Conservation (phyloP, 768 basidiomycete genomes). For the Asterophora lycoperdoides region DNA sequence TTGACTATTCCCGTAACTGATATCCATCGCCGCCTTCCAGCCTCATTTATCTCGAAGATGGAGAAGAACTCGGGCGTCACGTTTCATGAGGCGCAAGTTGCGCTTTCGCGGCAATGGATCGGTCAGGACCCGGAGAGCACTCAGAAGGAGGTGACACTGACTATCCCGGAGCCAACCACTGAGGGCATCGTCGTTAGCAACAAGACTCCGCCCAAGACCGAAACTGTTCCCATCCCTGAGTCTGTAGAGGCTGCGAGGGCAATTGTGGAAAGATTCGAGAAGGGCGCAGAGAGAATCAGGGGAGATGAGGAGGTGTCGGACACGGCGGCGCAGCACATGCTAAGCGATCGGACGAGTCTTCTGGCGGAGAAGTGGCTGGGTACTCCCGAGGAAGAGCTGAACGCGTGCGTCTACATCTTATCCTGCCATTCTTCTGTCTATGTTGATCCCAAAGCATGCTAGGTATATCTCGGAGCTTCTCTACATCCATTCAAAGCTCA, state of each 20-base stretch:
- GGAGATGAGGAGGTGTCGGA: slow-evolving; percentile 65
- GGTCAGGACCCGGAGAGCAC: slow-evolving; percentile 39
- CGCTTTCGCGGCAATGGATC: slow-evolving; percentile 74
- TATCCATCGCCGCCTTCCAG: neutral
- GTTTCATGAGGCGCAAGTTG: slow-evolving; percentile 85
- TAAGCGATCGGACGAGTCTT: slow-evolving; percentile 58
- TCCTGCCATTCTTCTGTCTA: slow-evolving; percentile 7
- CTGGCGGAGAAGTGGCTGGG: slow-evolving; percentile 84
- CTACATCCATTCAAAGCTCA: slow-evolving; percentile 85
- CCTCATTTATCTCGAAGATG: slow-evolving; percentile 58
- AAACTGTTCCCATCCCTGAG: slow-evolving; percentile 64
- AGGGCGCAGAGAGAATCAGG: slow-evolving; percentile 51
- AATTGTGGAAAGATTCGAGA: slow-evolving; percentile 52
- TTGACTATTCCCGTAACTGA: neutral
- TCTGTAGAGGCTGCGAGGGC: slow-evolving; percentile 51
- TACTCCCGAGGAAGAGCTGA: slow-evolving; percentile 74
- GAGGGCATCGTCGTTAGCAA: slow-evolving; percentile 49
- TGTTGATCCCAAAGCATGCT: slow-evolving; percentile 12
- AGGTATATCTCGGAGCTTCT: slow-evolving; percentile 78
- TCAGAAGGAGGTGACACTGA: slow-evolving; percentile 56
- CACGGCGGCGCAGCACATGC: slow-evolving; percentile 76
- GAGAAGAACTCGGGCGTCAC: slow-evolving; percentile 71
- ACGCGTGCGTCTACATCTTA: slow-evolving; percentile 50
- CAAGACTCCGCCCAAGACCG: slow-evolving; percentile 46
- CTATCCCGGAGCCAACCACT: slow-evolving; percentile 45